phyloP scores from a whole-genome alignment of 2,329 filamentous ascomycete genomes.

The Ophiocordyceps camponoti-saundersi region DNA sequence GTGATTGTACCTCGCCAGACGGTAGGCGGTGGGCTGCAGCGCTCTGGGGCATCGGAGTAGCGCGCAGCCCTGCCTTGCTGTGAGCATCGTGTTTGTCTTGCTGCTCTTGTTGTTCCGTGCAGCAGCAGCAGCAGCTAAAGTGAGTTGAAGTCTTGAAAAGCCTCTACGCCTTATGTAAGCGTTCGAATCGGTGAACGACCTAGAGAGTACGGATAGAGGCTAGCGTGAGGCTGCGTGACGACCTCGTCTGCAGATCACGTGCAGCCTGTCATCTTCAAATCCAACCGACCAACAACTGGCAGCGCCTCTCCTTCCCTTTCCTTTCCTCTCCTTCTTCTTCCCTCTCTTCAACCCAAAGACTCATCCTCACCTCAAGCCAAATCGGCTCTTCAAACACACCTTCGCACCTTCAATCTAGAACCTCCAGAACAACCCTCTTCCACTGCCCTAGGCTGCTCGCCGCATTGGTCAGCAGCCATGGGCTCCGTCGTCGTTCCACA shows the following conservation, averaged over 20 bases:
- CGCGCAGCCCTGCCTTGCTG: background rate
- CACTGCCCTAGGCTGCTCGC: background rate
- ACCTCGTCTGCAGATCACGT: too few species aligned
- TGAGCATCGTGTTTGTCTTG: background rate
- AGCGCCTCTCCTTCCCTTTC: background rate
- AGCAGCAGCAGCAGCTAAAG: background rate
- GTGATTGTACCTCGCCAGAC: background rate
- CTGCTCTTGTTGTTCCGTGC: too few species aligned
- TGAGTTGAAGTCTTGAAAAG: background rate
- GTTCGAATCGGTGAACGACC: too few species aligned
- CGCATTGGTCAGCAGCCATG: conserved; percentile 18
- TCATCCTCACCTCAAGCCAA: background rate
- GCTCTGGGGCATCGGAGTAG: background rate
- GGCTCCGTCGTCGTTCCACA: conserved; percentile 88
- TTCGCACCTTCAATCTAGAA: background rate
- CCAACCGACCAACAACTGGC: background rate
- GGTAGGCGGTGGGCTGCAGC: background rate
- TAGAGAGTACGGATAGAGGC: too few species aligned
- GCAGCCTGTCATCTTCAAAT: background rate
- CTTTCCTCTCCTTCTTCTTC: background rate
- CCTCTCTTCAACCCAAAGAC: background rate
- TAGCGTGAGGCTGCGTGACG: too few species aligned
- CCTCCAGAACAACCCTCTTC: background rate
- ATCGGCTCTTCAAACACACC: background rate
- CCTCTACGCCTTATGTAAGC: background rate